Conservation (phyloP, 129 eudicot species). For the Cynara cardunculus region DNA sequence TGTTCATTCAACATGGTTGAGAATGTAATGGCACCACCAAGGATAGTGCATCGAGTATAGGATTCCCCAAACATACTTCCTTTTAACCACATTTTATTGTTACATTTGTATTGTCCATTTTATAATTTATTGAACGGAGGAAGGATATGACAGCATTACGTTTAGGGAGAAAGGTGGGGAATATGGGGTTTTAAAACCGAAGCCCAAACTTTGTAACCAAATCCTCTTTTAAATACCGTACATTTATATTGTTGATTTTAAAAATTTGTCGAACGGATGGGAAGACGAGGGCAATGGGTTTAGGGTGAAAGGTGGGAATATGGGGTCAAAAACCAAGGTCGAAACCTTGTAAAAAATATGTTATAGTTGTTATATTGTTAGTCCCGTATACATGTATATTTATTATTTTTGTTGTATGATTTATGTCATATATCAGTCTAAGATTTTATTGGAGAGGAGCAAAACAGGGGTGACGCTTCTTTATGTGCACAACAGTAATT, state of each 20-base stretch:
- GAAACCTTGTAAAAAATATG: neutral
- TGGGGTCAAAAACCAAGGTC: neutral
- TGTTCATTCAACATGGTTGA: slow-evolving; percentile 30
- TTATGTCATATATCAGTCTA: too few relatives aligned
- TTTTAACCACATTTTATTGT: neutral
- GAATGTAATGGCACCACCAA: slow-evolving; percentile 28
- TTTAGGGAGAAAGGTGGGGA: too few relatives aligned
- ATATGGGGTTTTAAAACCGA: too few relatives aligned
- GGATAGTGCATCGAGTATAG: slow-evolving; percentile 27
- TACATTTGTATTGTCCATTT: too few relatives aligned
- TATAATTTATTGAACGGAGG: neutral
- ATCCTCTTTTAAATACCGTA: neutral
- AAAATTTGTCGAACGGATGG: neutral
- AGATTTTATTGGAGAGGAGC: neutral
- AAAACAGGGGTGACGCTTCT: neutral
- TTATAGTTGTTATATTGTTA: neutral
- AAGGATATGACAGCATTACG: neutral
- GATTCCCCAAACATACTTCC: slow-evolving; percentile 13
- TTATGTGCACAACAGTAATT: neutral
- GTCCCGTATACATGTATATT: neutral
- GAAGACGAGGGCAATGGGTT: too few relatives aligned
- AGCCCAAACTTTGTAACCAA: neutral
- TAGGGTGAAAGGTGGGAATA: neutral
- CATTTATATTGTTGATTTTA: neutral
- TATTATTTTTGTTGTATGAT: neutral